Evolutionary conservation across 805 yeast species (phyloP), one percentile per base, ranked within the genome.

Genomic region (Candida ortonii): DNA sequence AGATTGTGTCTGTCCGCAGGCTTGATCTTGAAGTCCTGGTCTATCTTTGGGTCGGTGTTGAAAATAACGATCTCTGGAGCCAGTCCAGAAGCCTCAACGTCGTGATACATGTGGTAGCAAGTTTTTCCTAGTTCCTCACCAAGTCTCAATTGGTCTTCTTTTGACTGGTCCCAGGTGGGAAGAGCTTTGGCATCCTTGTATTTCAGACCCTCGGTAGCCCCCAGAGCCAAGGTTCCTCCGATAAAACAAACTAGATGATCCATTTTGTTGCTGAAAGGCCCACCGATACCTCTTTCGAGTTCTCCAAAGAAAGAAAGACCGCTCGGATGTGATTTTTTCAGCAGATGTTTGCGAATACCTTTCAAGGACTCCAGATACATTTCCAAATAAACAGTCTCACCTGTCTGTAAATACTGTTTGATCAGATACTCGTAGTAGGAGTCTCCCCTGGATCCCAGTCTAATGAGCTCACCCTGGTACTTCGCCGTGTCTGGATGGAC

Each of bases 221-320:
- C 96, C 34, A 87, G 62, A 1, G 95, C 93, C 41, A 89, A 71
- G 42, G 84, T 69, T 0, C 96, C 96, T 37, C 96, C 95, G 53
- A 84, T 76, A 60, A 87, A 88, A 58, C 97, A 89, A 16, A 87
- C 96, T 40, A 86, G 65, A 61, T 89, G 96, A 55, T 89, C 96
- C 95, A 89, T 85, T 54, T 86, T 87, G 12, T 78, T 64, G 11
- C 81, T 73, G 11, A 81, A 57, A 3, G 66, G 61, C 0, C 82
- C 79, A 6, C 59, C 62, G n/a, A 85, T 49, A 8, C 96, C 96
- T 18, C 59, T 46, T 15, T 81, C 84, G 32, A 76, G 69, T 57
- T 89, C 97, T 8, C 95, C 95, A 38, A 88, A 68, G 52, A 70
- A 89, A 0, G 82, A 70, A 16, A 83, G 64, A 1, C 72, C 71